Conservation (phyloP, 257 asterid species). For the Oldenlandia corymbosa region DNA sequence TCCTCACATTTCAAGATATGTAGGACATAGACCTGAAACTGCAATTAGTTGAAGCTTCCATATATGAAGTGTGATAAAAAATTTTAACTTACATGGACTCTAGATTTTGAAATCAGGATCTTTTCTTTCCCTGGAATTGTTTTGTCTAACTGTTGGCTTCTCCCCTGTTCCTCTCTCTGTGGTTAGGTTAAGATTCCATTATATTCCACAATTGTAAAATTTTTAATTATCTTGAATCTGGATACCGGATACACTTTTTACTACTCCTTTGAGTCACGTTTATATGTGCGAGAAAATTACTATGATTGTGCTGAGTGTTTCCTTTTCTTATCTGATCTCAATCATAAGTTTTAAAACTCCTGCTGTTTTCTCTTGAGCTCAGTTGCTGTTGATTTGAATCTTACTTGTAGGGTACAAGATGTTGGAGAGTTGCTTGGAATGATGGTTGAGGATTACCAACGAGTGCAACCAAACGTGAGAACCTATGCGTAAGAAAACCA, state of each 20-base stretch:
- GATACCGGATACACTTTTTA: background rate
- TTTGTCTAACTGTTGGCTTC: background rate
- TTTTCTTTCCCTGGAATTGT: background rate
- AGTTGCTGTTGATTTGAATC: conserved; percentile 10
- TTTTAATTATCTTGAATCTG: background rate
- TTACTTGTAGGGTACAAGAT: conserved; percentile 79
- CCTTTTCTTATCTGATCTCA: background rate
- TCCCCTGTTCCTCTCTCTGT: background rate
- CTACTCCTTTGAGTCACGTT: background rate
- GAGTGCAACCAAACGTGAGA: conserved; percentile 96
- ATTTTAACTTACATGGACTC: background rate
- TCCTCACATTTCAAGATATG: no score
- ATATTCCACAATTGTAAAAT: background rate
- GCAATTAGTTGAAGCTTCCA: no score
- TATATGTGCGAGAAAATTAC: background rate
- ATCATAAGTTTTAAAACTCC: background rate
- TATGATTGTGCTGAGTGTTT: conserved; percentile 2
- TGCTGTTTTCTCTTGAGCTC: background rate
- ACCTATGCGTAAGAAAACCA: conserved; percentile 85
- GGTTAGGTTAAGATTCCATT: no score
- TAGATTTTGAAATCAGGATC: background rate
- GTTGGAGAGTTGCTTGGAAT: conserved; percentile 97
- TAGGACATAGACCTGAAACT: background rate
- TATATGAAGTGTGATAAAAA: background rate
- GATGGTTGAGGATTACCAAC: conserved; percentile 96